phyloP scores from a whole-genome alignment of 257 asterid genomes.

The Perilla frutescens region DNA sequence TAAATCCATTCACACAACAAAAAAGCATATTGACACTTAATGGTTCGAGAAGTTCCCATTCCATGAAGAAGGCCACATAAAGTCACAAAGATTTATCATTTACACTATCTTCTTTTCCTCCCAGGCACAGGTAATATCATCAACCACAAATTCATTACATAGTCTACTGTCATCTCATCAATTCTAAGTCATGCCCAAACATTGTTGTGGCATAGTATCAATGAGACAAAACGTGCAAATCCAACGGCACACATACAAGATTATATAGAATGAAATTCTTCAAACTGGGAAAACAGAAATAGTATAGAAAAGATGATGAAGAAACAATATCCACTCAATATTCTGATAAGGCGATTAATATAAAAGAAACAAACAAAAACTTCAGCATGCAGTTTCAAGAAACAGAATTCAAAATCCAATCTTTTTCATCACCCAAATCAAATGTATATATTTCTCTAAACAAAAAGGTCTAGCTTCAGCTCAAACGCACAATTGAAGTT shows the following conservation, averaged over 20 bases:
- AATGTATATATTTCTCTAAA: too few species aligned
- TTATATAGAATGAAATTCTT: background rate
- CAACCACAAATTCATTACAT: slow-evolving; percentile 19
- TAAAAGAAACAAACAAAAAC: background rate
- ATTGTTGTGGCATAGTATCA: slow-evolving; percentile 4
- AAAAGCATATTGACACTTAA: background rate
- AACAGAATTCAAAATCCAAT: slow-evolving; percentile 6
- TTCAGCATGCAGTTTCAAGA: slow-evolving; percentile 24
- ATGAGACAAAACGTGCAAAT: slow-evolving; percentile 26
- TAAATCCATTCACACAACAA: background rate
- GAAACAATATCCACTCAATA: background rate
- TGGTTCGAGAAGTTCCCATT: slow-evolving; percentile 1
- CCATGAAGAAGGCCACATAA: background rate
- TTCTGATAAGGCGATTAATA: background rate
- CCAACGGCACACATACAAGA: background rate
- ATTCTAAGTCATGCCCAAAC: slow-evolving; percentile 16
- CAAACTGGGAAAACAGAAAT: background rate
- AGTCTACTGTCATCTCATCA: slow-evolving; percentile 14
- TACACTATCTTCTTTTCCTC: slow-evolving; percentile 22
- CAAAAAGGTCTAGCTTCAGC: slow-evolving; percentile 29
- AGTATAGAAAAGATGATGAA: background rate
- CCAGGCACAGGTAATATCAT: slow-evolving; percentile 9
- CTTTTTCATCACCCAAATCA: slow-evolving; percentile 12
- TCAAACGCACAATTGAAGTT: slow-evolving; percentile 26
- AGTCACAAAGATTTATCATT: slow-evolving; percentile 1